Evolutionary conservation across 2,329 filamentous ascomycete species (phyloP).

Genomic region (Colletotrichum sansevieriae): DNA sequence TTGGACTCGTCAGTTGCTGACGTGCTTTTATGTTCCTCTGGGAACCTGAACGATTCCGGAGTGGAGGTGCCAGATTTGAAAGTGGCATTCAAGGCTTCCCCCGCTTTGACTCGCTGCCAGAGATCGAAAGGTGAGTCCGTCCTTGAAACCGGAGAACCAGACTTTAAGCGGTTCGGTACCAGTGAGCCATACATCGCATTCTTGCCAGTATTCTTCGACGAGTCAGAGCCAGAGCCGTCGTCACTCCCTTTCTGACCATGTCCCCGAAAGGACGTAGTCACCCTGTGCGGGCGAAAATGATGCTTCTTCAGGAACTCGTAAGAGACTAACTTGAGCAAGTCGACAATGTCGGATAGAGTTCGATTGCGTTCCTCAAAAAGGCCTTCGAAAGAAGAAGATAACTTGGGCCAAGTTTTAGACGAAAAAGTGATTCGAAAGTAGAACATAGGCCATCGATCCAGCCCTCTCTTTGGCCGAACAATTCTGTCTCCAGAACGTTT

Average conservation of each 20-base stretch:
- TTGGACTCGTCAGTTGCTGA: constrained; percentile 3
- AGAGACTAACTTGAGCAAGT: constrained; percentile 77
- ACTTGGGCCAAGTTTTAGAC: background rate
- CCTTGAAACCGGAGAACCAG: constrained; percentile 25
- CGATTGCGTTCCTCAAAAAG: constrained; percentile 61
- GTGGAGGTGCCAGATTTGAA: background rate
- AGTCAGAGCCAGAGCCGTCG: background rate
- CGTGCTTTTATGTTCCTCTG: no score
- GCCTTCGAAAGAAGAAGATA: constrained; percentile 44
- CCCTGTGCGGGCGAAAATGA: constrained; percentile 70
- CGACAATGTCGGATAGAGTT: constrained; percentile 65
- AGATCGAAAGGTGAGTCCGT: constrained; percentile 51
- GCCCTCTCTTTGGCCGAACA: constrained; percentile 68
- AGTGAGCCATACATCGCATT: background rate
- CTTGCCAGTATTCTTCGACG: background rate
- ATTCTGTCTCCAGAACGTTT: constrained; percentile 62
- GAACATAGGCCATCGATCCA: constrained; percentile 93
- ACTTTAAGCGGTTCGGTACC: constrained; percentile 25
- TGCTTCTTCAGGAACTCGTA: constrained; percentile 82
- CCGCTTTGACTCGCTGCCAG: constrained; percentile 55
- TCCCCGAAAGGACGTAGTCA: constrained; percentile 41
- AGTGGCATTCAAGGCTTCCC: constrained; percentile 39
- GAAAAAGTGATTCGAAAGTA: constrained; percentile 73
- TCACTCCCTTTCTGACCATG: background rate
- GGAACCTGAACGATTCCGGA: background rate